Conservation (phyloP, 1,139 yeast species). For the Entelexis paramagnoliae region DNA sequence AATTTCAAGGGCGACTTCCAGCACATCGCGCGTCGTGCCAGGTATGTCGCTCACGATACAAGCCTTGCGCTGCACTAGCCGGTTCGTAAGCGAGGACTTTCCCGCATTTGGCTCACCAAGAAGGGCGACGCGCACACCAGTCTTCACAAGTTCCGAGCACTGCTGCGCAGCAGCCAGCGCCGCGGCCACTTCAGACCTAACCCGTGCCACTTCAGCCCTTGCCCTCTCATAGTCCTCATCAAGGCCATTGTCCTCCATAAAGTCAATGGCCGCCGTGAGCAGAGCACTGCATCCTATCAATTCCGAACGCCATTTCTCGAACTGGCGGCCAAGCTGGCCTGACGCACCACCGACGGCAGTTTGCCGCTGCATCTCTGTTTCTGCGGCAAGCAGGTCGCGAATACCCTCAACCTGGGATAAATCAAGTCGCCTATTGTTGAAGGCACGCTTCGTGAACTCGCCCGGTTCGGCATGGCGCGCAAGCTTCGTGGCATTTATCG, state of each 20-base stretch:
- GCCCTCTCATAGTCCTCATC: slow-evolving; percentile 37
- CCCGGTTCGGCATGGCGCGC: slow-evolving; percentile 86
- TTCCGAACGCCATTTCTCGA: slow-evolving; percentile 55
- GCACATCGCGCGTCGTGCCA: slow-evolving; percentile 87
- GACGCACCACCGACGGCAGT: slow-evolving; percentile 65
- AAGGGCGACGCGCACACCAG: slow-evolving; percentile 64
- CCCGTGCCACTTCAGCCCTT: slow-evolving; percentile 29
- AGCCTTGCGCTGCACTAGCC: slow-evolving; percentile 64
- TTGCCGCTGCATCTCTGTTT: slow-evolving; percentile 76
- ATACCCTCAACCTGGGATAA: slow-evolving; percentile 86
- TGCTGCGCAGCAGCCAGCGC: slow-evolving; percentile 33
- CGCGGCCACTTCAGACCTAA: slow-evolving; percentile 15
- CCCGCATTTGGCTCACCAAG: slow-evolving; percentile 97
- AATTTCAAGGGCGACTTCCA: slow-evolving; percentile 72
- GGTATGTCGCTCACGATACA: slow-evolving; percentile 88
- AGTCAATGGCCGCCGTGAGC: slow-evolving; percentile 81
- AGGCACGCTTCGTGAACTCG: slow-evolving; percentile 80
- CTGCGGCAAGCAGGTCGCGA: slow-evolving; percentile 82
- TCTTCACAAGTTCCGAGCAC: slow-evolving; percentile 52
- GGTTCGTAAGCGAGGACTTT: slow-evolving; percentile 72
- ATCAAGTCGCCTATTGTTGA: slow-evolving; percentile 54
- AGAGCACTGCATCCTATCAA: slow-evolving; percentile 61
- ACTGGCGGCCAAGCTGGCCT: slow-evolving; percentile 51
- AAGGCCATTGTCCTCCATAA: slow-evolving; percentile 81
- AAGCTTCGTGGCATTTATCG: slow-evolving; percentile 39